Percentiles rank a stretch among this genome's conserved stretches.
Conservation (phyloP, 495 filamentous ascomycete genomes). For the Penicillium psychrofluorescens region DNA sequence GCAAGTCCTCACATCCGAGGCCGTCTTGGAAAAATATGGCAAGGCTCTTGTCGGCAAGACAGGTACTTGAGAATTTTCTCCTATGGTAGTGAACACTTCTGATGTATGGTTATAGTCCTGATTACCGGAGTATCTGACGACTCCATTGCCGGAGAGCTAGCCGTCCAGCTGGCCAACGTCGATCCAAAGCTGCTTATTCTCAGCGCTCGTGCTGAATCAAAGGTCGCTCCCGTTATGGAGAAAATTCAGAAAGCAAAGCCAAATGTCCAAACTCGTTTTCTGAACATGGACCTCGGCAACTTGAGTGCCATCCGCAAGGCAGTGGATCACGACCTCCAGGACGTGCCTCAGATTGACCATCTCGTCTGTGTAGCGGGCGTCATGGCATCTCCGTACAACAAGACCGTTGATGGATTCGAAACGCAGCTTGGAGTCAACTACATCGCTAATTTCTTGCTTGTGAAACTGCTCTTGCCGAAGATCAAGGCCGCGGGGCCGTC, state of each 20-base stretch:
- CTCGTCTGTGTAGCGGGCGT: conserved; percentile 10
- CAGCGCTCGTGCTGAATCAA: conserved; percentile 10
- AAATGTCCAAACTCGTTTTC: conserved; percentile 9
- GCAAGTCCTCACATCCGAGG: conserved; percentile 13
- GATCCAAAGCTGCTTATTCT: conserved; percentile 13
- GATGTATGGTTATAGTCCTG: conserved; percentile 2
- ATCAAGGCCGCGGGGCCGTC: conserved; percentile 8
- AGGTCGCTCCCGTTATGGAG: conserved; percentile 2
- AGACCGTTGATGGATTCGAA: conserved; percentile 15
- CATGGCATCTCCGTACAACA: conserved; percentile 11
- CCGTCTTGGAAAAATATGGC: conserved; percentile 14
- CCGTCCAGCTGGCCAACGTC: conserved; percentile 6
- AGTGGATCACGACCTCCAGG: conserved; percentile 1
- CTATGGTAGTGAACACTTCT: not conserved
- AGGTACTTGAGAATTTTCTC: not conserved
- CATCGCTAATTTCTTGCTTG: conserved; percentile 13
- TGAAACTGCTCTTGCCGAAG: conserved; percentile 13
- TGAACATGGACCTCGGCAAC: conserved; percentile 12
- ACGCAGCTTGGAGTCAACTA: conserved; percentile 15
- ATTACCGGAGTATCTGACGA: conserved; percentile 14
- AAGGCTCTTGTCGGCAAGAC: conserved; percentile 12
- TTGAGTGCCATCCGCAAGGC: conserved; percentile 4
- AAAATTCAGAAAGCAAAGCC: conserved; percentile 8
- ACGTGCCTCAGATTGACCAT: conserved; percentile 12
- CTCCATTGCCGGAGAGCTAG: conserved; percentile 16